phyloP scores from a whole-genome alignment of 2,329 filamentous ascomycete species.

The Beauveria pseudobassiana region DNA sequence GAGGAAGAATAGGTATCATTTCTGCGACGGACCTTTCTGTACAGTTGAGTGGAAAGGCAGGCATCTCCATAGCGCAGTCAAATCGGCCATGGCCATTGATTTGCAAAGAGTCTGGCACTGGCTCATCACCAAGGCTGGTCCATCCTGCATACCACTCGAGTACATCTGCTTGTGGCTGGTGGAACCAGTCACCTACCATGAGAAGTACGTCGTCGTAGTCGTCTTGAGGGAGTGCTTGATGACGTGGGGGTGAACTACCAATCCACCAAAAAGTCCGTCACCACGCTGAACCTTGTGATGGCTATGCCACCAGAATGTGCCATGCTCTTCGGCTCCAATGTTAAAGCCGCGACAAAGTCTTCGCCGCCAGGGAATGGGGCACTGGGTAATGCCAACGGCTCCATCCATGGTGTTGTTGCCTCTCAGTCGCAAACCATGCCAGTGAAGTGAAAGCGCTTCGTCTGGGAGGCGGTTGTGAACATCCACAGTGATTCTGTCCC shows the following conservation, averaged over 20 bases:
- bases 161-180: slow-evolving; percentile 33
- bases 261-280: slow-evolving; percentile 50
- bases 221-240: slow-evolving; percentile 17
- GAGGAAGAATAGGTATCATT: slow-evolving; percentile 15
- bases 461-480: slow-evolving; percentile 56
- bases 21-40: slow-evolving; percentile 1
- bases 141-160: slow-evolving; percentile 22
- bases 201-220: slow-evolving; percentile 40
- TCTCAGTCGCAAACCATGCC: slow-evolving; percentile 40
- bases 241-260: slow-evolving; percentile 46
- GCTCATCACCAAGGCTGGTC: slow-evolving; percentile 34
- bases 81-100: slow-evolving; percentile 28
- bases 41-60: slow-evolving; percentile 19
- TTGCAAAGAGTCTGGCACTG: slow-evolving; percentile 25
- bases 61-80: slow-evolving; percentile 23
- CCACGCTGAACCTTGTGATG: slow-evolving; percentile 42
- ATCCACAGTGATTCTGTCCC: slow-evolving; percentile 47
- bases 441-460: slow-evolving; percentile 38
- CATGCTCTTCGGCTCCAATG: slow-evolving; percentile 47
- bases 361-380: slow-evolving; percentile 31
- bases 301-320: slow-evolving; percentile 53
- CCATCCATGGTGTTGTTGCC: slow-evolving; percentile 40
- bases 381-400: slow-evolving; percentile 35
- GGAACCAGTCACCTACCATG: slow-evolving; percentile 36
- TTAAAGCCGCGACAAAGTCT: slow-evolving; percentile 36